phyloP scores from a whole-genome alignment of 306 rosid genomes.

The Castanospermum australe region DNA sequence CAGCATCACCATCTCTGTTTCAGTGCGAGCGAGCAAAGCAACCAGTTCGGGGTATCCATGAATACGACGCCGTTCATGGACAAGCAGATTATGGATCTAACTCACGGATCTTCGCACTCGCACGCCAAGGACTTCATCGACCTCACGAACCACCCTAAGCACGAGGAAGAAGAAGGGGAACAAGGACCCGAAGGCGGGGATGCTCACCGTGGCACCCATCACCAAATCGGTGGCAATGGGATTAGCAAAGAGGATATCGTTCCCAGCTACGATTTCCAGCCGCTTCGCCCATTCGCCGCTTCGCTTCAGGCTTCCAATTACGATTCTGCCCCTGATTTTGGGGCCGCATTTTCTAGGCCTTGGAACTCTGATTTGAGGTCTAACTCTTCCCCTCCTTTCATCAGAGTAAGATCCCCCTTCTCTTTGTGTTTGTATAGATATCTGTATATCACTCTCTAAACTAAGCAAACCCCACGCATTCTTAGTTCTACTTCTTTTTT shows the following conservation, averaged over 20 bases:
- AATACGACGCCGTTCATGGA: slow-evolving; percentile 83
- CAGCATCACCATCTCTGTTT: background rate
- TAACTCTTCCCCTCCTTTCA: slow-evolving; percentile 36
- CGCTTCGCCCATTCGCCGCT: slow-evolving; percentile 59
- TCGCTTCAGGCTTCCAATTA: slow-evolving; percentile 39
- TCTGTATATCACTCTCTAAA: background rate
- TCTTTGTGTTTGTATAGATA: too few species aligned
- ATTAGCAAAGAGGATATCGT: slow-evolving; percentile 55
- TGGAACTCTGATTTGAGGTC: slow-evolving; percentile 66
- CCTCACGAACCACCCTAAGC: slow-evolving; percentile 46
- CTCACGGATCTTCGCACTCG: slow-evolving; percentile 44
- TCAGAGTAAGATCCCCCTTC: slow-evolving; percentile 43
- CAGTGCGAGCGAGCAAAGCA: background rate
- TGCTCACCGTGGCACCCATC: background rate
- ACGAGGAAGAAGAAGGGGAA: slow-evolving; percentile 24
- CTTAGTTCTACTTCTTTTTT: background rate
- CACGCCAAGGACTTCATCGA: slow-evolving; percentile 61
- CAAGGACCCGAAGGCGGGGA: background rate
- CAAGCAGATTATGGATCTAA: slow-evolving; percentile 91
- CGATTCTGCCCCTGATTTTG: slow-evolving; percentile 43
- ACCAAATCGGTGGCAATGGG: slow-evolving; percentile 39
- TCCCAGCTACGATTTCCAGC: slow-evolving; percentile 88
- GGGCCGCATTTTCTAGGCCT: slow-evolving; percentile 36
- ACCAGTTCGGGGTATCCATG: slow-evolving; percentile 41
- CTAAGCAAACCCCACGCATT: background rate